A percentile compares a stretch with the other conserved stretches of the same genome.
These are phyloP conservation scores for Trichocomaceae sp. DNA, from an alignment of 2,329 filamentous ascomycete genomes.

Conservation along the genomic window DNA sequence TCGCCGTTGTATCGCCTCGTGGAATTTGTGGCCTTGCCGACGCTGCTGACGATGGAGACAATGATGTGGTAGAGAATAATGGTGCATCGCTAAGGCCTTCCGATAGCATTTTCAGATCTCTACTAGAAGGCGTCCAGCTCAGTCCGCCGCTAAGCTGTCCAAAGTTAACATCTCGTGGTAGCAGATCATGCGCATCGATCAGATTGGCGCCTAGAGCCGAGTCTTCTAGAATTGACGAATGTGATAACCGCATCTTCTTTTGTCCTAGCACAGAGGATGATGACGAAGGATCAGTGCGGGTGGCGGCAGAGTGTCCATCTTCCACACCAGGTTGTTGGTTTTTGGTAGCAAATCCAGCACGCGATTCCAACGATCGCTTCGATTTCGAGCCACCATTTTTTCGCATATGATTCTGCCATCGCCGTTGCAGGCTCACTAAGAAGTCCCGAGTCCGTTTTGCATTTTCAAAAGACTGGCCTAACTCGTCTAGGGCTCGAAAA, in stretches of 20 bases:
- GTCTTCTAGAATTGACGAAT: slow-evolving; percentile 2
- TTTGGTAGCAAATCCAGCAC: not conserved
- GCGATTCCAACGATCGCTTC: slow-evolving; percentile 20
- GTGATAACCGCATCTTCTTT: slow-evolving; percentile 10
- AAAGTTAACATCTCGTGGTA: slow-evolving; percentile 6
- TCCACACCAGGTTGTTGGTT: not conserved
- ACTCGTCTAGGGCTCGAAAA: slow-evolving; percentile 38
- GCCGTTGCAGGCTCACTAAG: slow-evolving; percentile 32
- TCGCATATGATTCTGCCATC: slow-evolving; percentile 34
- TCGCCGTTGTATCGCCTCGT: not conserved
- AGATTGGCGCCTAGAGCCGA: not conserved
- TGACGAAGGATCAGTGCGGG: not conserved
- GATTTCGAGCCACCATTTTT: slow-evolving; percentile 11
- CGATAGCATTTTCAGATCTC: slow-evolving; percentile 12
- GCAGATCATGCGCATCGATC: not conserved
- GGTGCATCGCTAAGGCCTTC: slow-evolving; percentile 9
- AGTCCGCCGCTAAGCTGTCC: slow-evolving; percentile 6
- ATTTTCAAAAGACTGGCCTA: slow-evolving; percentile 36
- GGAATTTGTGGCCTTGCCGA: not conserved
- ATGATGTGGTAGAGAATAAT: slow-evolving; percentile 6
- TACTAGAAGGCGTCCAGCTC: slow-evolving; percentile 10
- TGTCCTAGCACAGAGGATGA: not conserved
- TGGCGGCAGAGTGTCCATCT: not conserved
- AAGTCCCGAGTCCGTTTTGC: slow-evolving; percentile 36
- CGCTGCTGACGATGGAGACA: not conserved